Evolutionary conservation across 768 basidiomycete species (phyloP).

Genomic region (Lactarius trivialis): DNA sequence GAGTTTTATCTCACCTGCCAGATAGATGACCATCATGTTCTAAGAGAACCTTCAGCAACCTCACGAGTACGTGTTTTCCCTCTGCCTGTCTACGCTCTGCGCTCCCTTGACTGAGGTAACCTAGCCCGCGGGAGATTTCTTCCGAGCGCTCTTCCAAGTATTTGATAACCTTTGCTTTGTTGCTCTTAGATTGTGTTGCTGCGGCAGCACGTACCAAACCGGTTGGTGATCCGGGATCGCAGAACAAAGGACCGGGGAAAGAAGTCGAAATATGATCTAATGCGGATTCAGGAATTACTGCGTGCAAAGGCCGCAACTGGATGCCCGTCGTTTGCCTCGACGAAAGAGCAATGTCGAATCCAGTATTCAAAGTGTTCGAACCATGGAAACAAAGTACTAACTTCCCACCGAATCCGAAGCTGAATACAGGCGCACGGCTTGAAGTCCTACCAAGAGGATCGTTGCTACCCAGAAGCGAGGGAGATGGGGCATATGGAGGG

Average conservation of each 20-base stretch:
- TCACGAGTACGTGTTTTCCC: constrained; percentile 68
- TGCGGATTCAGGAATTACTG: constrained; percentile 62
- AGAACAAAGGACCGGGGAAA: constrained; percentile 86
- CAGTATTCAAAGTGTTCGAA: constrained; percentile 54
- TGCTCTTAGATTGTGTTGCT: constrained; percentile 64
- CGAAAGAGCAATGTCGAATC: constrained; percentile 72
- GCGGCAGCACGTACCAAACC: constrained; percentile 61
- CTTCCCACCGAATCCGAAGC: constrained; percentile 93
- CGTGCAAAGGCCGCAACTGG: constrained; percentile 59
- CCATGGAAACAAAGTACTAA: constrained; percentile 85
- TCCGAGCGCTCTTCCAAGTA: constrained; percentile 72
- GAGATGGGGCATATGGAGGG: constrained; percentile 73
- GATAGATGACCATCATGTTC: constrained; percentile 84
- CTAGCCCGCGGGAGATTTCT: constrained; percentile 72
- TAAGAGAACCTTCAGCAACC: constrained; percentile 70
- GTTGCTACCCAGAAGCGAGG: constrained; percentile 74
- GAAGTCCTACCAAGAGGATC: constrained; percentile 74
- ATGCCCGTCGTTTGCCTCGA: constrained; percentile 65
- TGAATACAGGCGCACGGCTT: constrained; percentile 69
- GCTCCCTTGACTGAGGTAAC: constrained; percentile 53
- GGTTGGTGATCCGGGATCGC: constrained; percentile 61
- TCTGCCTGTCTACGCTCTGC: constrained; percentile 56
- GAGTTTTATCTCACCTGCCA: constrained; percentile 60
- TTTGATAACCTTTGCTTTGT: constrained; percentile 68
- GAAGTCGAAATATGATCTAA: constrained; percentile 45